Base-by-base conservation (phyloP, 116 monocot species). In the Posidonia oceanica region DNA sequence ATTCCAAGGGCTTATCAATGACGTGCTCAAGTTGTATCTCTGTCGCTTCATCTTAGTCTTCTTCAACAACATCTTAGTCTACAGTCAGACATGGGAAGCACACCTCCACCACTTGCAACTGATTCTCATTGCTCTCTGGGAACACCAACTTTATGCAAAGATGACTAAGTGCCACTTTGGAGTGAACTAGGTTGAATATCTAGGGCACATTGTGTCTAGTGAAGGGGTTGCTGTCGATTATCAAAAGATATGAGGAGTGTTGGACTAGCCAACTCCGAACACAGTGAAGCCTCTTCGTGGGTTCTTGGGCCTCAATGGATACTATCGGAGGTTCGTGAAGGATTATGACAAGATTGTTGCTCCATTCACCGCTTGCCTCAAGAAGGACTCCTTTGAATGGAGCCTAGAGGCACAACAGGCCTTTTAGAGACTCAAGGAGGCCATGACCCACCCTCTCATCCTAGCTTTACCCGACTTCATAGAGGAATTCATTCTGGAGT, bases 121-220 rank as follows among this genome's bases (percentile, higher is more conserved):
- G 0, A 68, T 63, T 5, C 53, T 76, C 14, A 4, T 3, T 5
- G 12, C 38, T 0, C 54, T 75, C 0, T 36, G 36, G 1, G 7
- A 36, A 3, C 7, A 62, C 14, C 4, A 7, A 8, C 22, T 76
- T 1, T 69, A 48, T 40, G 63, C 37, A 4, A 76, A 69, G 36
- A 5, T 5, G 3, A 37, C 36, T 37, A 76, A 76, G 39, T 69
- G 76, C 18, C 2, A 61, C 0, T 52, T 76, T 52, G 69, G 38
- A 14, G 5, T 22, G 0, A 39, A 48, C 5, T 6, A 60, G 14
- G 39, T 76, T 7, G n/a, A 14, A 3, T 76, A 76, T 21, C 39
- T 76, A 52, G 68, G 76, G 2, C 69, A 76, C 20, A 63, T 69
- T 20, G 53, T 76, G 7, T 69, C 37, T 5, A 36, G 12, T 0